A percentile compares a stretch with the other conserved stretches of the same genome.
These are phyloP conservation scores for Panicum virgatum DNA, from an alignment of 202 grass and related monocot genomes.

Conservation along the genomic window DNA sequence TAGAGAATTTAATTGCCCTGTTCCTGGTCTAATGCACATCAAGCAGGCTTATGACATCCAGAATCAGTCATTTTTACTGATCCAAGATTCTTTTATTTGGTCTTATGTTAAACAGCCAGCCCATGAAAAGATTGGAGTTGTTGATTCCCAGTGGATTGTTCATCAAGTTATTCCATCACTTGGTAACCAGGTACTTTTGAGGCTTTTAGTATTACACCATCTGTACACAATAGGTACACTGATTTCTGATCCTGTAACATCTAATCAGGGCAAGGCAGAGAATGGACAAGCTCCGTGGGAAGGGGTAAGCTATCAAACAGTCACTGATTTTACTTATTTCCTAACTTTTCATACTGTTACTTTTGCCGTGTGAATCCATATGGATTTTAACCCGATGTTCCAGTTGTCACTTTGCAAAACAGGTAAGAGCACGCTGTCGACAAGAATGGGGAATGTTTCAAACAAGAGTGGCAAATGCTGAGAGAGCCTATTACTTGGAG, in stretches of 20 bases:
- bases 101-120: constrained; percentile 66
- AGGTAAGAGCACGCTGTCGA: constrained; percentile 76
- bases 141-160: constrained; percentile 92
- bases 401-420: background rate
- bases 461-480: constrained; percentile 64
- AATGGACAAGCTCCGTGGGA: constrained; percentile 74
- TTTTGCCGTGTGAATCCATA: background rate
- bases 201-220: background rate
- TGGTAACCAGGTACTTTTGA: constrained; percentile 68
- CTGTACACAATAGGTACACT: background rate
- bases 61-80: constrained; percentile 25
- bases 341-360: background rate
- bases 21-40: background rate
- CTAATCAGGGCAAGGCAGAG: constrained; percentile 60
- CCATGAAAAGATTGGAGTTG: constrained; percentile 87
- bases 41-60: background rate
- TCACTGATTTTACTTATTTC: background rate
- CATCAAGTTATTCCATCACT: constrained; percentile 85
- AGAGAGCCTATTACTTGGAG: constrained; percentile 69
- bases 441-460: constrained; percentile 81
- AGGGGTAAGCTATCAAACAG: constrained; percentile 58
- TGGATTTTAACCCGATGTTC: background rate
- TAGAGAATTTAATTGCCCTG: background rate
- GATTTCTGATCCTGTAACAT: constrained; percentile 33
- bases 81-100: constrained; percentile 21